These are phyloP conservation scores for Pseudomassariella vexata DNA, from an alignment of 2,329 filamentous ascomycete species.

Conservation along the genomic window DNA sequence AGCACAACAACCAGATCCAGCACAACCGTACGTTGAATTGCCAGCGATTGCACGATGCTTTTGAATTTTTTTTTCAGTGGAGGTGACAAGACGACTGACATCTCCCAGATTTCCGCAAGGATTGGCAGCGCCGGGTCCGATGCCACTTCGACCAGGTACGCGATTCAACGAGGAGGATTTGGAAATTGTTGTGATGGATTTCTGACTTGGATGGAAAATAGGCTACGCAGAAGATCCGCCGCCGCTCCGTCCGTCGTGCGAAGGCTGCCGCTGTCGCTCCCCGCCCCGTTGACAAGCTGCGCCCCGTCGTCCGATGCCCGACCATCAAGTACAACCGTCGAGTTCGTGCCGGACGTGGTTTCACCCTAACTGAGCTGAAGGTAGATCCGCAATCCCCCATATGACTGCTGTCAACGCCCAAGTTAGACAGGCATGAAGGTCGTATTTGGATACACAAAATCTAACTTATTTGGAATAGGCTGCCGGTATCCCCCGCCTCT, in stretches of 20 bases:
- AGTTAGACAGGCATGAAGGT: conserved; percentile 7
- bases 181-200: too few relatives aligned
- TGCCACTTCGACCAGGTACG: conserved; percentile 98
- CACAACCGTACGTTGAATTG: conserved; percentile 81
- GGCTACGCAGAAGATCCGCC: conserved; percentile 93
- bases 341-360: conserved; percentile 92
- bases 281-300: conserved; percentile 93
- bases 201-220: conserved; percentile 41
- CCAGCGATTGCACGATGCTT: too few relatives aligned
- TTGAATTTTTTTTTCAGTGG: too few relatives aligned
- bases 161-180: too few relatives aligned
- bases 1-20: conserved; percentile 98
- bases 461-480: conserved; percentile 56
- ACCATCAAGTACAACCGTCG: conserved; percentile 99
- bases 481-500: conserved; percentile 89
- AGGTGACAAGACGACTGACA: conserved; percentile 31
- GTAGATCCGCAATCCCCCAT: conserved; percentile 49
- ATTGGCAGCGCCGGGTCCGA: conserved; percentile 99
- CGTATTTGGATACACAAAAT: conserved; percentile 3
- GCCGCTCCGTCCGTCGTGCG: conserved; percentile 82
- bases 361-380: conserved; percentile 97
- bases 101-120: conserved; percentile 88
- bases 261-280: conserved; percentile 96
- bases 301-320: conserved; percentile 95
- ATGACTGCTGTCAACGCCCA: too few relatives aligned